Evolutionary conservation across 179 eudicot species (phyloP), one percentile per base, ranked within the genome.

Genomic region (Silene vulgaris): DNA sequence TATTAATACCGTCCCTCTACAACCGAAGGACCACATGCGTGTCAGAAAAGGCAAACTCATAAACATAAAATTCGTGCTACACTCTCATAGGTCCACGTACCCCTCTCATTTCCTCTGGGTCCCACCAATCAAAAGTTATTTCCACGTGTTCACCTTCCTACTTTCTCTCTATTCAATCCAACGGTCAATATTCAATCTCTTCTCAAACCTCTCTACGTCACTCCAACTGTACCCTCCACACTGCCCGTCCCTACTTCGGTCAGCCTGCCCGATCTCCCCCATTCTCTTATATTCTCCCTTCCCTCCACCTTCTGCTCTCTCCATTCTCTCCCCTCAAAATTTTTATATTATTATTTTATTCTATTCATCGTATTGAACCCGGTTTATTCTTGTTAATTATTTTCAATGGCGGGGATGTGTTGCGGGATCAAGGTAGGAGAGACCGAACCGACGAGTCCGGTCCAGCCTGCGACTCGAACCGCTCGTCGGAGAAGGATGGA

Each of bases 1-100:
- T 32, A 32, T 32, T 32, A 48, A 48, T 48, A 9, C 14, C 12
- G 0, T 0, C n/a, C n/a, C 5, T 52, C 57, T 52, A 1, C 4
- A 13, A 1, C 0, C 5, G 63, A 73, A 78, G 82, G 80, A 81
- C 92, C 91, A 90, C 93, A 90, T 86, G 90, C 93, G 89, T 89
- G 93, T 90, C 91, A 88, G 81, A 59, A 77, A 84, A 84, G 80
- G 45, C 61, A 79, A 63, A 60, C 12, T 69, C 79, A 32, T 26
- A 65, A 11, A 3, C 45, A 16, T 61, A n/a, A 67, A 6, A 52
- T 21, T 75, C 82, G 82, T 82, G 82, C 74, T 69, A 1, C 0
- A 0, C 69, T 17, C 72, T 76, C 0, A 84, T 81, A 81, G 75
- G 86, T 74, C 82, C 86, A 84, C 84, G 86, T 28, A 6, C 26